Conservation (phyloP, 805 yeast species). For the Spathaspora arborariae region DNA sequence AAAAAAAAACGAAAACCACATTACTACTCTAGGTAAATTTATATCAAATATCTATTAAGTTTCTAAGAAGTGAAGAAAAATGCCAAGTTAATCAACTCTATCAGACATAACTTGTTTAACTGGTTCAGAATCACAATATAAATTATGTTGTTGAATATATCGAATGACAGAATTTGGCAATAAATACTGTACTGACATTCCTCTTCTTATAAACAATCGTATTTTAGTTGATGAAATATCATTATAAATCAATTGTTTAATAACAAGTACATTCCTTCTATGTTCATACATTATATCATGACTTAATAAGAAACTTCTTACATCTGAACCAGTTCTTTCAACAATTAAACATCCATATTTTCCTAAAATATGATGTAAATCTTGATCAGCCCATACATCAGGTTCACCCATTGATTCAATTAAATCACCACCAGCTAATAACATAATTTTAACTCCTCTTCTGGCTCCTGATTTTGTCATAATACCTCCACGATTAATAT, state of each 20-base stretch:
- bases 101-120: conserved; percentile 74
- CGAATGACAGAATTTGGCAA: conserved; percentile 92
- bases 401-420: conserved; percentile 99
- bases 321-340: conserved; percentile 96
- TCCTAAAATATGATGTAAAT: conserved; percentile 91
- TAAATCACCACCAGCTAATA: conserved; percentile 95
- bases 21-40: too few relatives aligned
- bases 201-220: conserved; percentile 84
- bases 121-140: conserved; percentile 89
- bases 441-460: conserved; percentile 90
- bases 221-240: conserved; percentile 96
- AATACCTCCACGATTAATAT: conserved; percentile 85
- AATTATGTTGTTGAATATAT: conserved; percentile 87
- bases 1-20: background rate
- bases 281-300: conserved; percentile 99
- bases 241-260: conserved; percentile 93
- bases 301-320: conserved; percentile 81
- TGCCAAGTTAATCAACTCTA: conserved; percentile 17
- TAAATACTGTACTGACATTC: conserved; percentile 94
- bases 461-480: conserved; percentile 51
- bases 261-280: conserved; percentile 85
- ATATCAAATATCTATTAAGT: background rate
- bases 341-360: conserved; percentile 95
- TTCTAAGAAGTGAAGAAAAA: background rate
- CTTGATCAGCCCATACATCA: conserved; percentile 97